Conservation (phyloP, 257 asterid genomes). For the Dorcoceras hygrometricum region DNA sequence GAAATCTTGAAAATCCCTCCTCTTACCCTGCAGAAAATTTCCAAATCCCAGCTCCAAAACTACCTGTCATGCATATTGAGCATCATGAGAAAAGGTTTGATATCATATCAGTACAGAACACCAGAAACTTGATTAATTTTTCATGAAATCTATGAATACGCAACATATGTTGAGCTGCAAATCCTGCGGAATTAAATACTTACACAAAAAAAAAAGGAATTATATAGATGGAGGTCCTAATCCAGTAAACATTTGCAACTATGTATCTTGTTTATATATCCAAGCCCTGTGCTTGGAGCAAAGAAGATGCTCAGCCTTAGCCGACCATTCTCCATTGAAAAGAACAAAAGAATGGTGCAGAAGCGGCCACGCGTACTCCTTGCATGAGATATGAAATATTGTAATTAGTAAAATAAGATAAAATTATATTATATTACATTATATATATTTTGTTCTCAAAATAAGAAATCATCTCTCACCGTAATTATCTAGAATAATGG, state of each 20-base stretch:
- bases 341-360: conserved; percentile 48
- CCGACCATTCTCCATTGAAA: conserved; percentile 45
- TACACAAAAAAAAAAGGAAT: neutral
- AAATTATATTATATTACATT: conserved; percentile 15
- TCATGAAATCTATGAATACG: neutral
- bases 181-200: conserved; percentile 11
- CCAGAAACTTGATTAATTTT: no score
- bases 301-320: conserved; percentile 50
- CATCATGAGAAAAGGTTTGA: no score
- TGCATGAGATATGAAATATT: conserved; percentile 29
- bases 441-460: no score
- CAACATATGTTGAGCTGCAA: neutral
- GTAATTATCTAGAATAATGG: no score
- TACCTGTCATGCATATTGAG: neutral
- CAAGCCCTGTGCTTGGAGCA: conserved; percentile 27
- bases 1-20: conserved; percentile 16
- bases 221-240: neutral
- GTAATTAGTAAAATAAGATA: conserved; percentile 41
- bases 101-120: no score
- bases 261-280: conserved; percentile 11
- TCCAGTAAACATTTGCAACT: conserved; percentile 5
- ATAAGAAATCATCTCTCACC: no score
- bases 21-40: neutral
- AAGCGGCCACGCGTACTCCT: conserved; percentile 50
- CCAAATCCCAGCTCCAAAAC: conserved; percentile 19